Conservation (phyloP, 805 yeast species). For the Lipomyces spencermartinsiae region DNA sequence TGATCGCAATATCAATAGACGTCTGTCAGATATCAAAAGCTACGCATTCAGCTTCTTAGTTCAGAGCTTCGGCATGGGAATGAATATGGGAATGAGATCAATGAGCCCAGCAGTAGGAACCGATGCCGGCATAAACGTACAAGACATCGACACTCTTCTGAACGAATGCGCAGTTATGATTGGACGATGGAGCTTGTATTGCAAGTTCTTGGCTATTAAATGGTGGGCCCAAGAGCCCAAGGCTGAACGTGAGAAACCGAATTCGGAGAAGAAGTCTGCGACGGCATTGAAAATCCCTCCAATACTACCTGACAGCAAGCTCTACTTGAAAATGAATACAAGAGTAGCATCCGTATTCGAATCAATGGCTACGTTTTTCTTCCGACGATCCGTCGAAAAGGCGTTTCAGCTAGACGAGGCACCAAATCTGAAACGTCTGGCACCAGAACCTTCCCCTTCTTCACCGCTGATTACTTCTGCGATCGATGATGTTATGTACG, state of each 20-base stretch:
- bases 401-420: slow-evolving; percentile 80
- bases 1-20: slow-evolving; percentile 62
- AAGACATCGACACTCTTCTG: slow-evolving; percentile 68
- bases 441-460: slow-evolving; percentile 56
- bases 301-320: slow-evolving; percentile 60
- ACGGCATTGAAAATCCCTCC: slow-evolving; percentile 51
- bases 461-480: slow-evolving; percentile 66
- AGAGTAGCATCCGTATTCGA: slow-evolving; percentile 69
- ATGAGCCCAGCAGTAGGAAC: slow-evolving; percentile 42
- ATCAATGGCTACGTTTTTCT: slow-evolving; percentile 64
- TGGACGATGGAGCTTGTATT: slow-evolving; percentile 83
- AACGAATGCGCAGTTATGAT: slow-evolving; percentile 77
- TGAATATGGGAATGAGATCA: slow-evolving; percentile 31
- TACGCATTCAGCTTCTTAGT: slow-evolving; percentile 61
- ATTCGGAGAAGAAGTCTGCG: slow-evolving; percentile 4
- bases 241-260: slow-evolving; percentile 2
- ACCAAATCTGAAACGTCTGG: slow-evolving; percentile 59
- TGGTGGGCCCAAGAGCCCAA: slow-evolving; percentile 36
- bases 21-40: slow-evolving; percentile 59
- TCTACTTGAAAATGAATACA: slow-evolving; percentile 60
- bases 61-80: slow-evolving; percentile 42
- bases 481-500: slow-evolving; percentile 81
- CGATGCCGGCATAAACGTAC: slow-evolving; percentile 54
- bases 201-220: slow-evolving; percentile 38
- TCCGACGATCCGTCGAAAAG: slow-evolving; percentile 79